A percentile compares a stretch with the other conserved stretches of the same genome.
phyloP scores from a whole-genome alignment of 192 early-diverging fungal genomes.

The Entophlyctis luteolus region DNA sequence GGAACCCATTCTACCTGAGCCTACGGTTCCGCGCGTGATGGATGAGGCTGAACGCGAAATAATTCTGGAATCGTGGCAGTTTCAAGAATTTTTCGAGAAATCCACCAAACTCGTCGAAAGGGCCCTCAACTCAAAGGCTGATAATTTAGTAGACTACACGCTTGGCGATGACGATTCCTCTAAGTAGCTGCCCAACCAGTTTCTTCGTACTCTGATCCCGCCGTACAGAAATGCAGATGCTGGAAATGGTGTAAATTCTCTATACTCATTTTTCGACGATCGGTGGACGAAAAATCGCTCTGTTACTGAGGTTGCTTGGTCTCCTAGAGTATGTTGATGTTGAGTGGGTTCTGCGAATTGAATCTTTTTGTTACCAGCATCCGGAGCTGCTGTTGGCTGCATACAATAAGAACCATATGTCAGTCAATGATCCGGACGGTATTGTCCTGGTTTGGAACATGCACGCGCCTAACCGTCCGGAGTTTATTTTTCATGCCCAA shows the following conservation, averaged over 20 bases:
- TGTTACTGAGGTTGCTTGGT: constrained; percentile 93
- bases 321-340: constrained; percentile 56
- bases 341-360: background rate
- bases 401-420: constrained; percentile 86
- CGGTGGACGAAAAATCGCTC: constrained; percentile 78
- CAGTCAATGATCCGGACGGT: constrained; percentile 89
- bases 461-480: constrained; percentile 80
- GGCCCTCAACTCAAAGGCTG: constrained; percentile 82
- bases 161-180: constrained; percentile 19
- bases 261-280: constrained; percentile 75
- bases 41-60: constrained; percentile 77
- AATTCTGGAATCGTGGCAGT: constrained; percentile 73
- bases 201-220: too few relatives aligned
- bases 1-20: constrained; percentile 19
- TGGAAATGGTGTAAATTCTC: constrained; percentile 66
- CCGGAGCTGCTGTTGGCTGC: constrained; percentile 84
- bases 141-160: constrained; percentile 90
- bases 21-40: constrained; percentile 49
- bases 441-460: constrained; percentile 93
- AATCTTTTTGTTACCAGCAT: constrained; percentile 45
- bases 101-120: constrained; percentile 86
- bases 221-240: constrained; percentile 56
- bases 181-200: too few relatives aligned
- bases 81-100: constrained; percentile 81
- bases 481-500: constrained; percentile 90